These are phyloP conservation scores for Setomelanomma holmii DNA, from an alignment of 2,329 filamentous ascomycete species.

Conservation along the genomic window DNA sequence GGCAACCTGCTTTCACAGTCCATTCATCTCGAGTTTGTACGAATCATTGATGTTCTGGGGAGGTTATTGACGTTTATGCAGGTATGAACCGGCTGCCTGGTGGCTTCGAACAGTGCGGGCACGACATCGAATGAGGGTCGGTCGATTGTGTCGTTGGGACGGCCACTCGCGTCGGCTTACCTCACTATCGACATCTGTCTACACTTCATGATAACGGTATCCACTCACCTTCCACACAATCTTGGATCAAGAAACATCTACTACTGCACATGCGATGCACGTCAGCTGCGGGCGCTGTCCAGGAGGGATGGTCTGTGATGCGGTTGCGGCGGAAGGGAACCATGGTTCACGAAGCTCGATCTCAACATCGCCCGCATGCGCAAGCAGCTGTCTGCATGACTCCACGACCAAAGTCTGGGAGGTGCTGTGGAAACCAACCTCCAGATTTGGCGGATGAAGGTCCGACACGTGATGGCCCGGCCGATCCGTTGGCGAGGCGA, in stretches of 20 bases:
- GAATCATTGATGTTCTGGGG: no score
- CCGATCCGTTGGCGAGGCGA: conserved; percentile 12
- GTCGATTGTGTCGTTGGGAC: no score
- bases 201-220: not conserved
- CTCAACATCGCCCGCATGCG: not conserved
- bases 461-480: conserved; percentile 21
- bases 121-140: no score
- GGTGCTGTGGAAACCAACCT: no score
- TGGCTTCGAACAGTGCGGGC: no score
- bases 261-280: conserved; percentile 8
- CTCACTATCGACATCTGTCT: not conserved
- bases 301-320: not conserved
- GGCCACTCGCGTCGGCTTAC: no score
- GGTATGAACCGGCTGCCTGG: no score
- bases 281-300: conserved; percentile 1
- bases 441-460: conserved; percentile 5
- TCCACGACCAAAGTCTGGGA: no score
- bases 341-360: not conserved
- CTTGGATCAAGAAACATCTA: not conserved
- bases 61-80: no score
- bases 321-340: not conserved
- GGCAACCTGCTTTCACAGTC: no score
- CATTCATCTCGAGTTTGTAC: no score
- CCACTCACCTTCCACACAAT: not conserved
- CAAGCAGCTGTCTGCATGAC: not conserved